Evolutionary conservation across 1,284 basidiomycete species (phyloP).

Genomic region (Tylopilus orsonianus): DNA sequence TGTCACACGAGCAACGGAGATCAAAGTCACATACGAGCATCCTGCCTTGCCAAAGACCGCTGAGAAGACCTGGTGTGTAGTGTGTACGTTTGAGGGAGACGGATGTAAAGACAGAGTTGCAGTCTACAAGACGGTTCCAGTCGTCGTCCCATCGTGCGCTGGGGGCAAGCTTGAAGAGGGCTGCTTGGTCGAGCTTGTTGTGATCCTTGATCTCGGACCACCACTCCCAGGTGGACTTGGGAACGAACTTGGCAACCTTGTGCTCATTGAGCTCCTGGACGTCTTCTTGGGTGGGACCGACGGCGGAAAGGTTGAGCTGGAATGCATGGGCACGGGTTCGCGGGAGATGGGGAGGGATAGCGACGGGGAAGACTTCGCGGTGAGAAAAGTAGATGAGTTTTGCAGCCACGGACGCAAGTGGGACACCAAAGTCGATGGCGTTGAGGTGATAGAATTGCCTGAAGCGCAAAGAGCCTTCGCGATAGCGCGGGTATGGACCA

Average conservation of each 20-base stretch:
- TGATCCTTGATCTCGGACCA: conserved; percentile 34
- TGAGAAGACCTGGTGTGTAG: conserved; percentile 50
- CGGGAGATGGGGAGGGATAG: conserved; percentile 47
- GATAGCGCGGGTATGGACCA: conserved; percentile 59
- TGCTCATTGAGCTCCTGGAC: conserved; percentile 55
- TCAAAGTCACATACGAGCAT: conserved; percentile 46
- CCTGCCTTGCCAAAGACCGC: conserved; percentile 60
- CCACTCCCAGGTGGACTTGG: conserved; percentile 40
- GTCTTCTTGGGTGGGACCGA: conserved; percentile 57
- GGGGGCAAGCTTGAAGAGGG: conserved; percentile 30
- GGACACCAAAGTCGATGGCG: conserved; percentile 39
- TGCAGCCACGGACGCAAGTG: conserved; percentile 56
- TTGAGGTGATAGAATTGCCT: conserved; percentile 43
- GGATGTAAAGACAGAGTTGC: conserved; percentile 43
- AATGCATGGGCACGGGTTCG: conserved; percentile 44
- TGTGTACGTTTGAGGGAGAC: conserved; percentile 43
- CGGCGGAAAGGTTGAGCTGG: conserved; percentile 25
- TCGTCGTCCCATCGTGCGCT: conserved; percentile 56
- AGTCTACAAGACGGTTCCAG: conserved; percentile 55
- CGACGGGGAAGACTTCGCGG: conserved; percentile 49
- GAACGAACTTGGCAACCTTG: conserved; percentile 28
- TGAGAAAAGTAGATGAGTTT: conserved; percentile 63
- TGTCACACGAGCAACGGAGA: conserved; percentile 5
- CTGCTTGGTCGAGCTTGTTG: conserved; percentile 26
- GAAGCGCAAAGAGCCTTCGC: conserved; percentile 30